Evolutionary conservation across 192 early-diverging fungal genomes (phyloP).

Genomic region (Oehlia diaphana): DNA sequence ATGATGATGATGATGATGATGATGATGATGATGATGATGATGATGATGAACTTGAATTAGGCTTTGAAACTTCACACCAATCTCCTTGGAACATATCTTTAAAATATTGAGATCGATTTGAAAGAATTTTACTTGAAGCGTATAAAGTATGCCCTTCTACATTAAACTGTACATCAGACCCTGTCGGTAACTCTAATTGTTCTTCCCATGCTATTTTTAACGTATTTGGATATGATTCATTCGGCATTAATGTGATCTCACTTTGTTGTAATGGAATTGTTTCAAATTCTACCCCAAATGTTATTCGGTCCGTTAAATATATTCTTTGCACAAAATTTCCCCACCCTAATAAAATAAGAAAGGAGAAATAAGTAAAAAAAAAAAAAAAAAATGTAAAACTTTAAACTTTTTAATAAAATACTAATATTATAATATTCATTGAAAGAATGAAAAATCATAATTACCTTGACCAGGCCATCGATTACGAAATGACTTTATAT

Average conservation of each 20-base stretch:
- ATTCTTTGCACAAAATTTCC: neutral
- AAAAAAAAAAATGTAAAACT: neutral
- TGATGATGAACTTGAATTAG: neutral
- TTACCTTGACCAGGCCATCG: neutral
- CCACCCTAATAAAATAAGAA: neutral
- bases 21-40: too few relatives aligned
- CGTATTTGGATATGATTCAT: neutral
- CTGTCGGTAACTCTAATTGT: neutral
- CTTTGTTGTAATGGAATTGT: neutral
- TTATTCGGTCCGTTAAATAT: neutral
- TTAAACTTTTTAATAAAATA: neutral
- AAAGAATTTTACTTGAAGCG: conserved; percentile 8
- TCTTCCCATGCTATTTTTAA: conserved; percentile 10
- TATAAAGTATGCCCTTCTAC: neutral
- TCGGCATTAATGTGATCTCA: neutral
- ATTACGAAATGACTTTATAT: neutral
- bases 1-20: too few relatives aligned
- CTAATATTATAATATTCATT: too few relatives aligned
- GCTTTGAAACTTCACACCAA: neutral
- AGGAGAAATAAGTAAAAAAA: neutral
- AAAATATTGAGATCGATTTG: conserved; percentile 22
- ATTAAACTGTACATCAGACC: conserved; percentile 12
- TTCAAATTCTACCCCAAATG: neutral
- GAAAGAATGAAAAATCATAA: too few relatives aligned
- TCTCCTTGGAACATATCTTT: neutral